These are phyloP conservation scores for Sextonia rubra DNA, from an alignment of 164 flowering plant species.

Conservation along the genomic window DNA sequence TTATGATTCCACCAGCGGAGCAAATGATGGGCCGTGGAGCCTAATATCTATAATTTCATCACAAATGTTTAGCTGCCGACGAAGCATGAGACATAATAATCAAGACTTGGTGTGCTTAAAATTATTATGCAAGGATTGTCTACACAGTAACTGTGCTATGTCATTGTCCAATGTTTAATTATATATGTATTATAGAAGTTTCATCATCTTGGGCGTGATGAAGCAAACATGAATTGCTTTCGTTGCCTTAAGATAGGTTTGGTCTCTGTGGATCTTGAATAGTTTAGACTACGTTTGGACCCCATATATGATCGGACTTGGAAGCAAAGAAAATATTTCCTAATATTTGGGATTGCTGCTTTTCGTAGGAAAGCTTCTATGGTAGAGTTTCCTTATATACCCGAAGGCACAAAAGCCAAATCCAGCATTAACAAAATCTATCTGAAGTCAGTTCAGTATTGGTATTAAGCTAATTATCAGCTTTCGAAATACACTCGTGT, in stretches of 20 bases:
- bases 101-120: not conserved
- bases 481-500: too few relatives aligned
- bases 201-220: not conserved
- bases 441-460: too few relatives aligned
- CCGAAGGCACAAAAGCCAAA: too few relatives aligned
- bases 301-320: too few relatives aligned
- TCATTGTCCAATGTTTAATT: not conserved
- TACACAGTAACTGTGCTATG: not conserved
- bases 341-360: too few relatives aligned
- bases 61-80: not conserved
- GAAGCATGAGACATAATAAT: not conserved
- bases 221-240: not conserved
- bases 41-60: conserved; percentile 6
- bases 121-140: not conserved
- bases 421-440: too few relatives aligned
- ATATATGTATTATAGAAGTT: not conserved
- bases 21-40: conserved; percentile 69
- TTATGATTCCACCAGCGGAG: conserved; percentile 77
- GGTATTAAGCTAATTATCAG: too few relatives aligned
- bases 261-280: not conserved
- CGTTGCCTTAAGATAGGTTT: too few relatives aligned
- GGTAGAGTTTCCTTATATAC: too few relatives aligned
- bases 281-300: not conserved
- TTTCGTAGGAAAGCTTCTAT: too few relatives aligned
- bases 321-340: too few relatives aligned